Base-by-base conservation (phyloP, 2,329 filamentous ascomycete genomes). In the Colletotrichum neosansevieriae region DNA sequence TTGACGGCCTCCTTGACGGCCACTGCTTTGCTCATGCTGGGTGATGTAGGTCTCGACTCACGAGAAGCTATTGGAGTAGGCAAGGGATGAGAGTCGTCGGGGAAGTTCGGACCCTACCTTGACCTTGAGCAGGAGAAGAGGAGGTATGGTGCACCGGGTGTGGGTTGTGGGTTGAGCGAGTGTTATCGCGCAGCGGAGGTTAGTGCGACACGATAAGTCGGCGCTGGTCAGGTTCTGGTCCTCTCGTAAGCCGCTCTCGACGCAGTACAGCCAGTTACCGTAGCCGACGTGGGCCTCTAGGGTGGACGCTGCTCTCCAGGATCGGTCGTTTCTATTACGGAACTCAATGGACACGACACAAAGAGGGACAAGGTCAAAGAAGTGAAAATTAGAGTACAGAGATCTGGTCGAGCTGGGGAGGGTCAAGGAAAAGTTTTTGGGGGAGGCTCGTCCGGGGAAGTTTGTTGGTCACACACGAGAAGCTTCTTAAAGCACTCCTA, bases 1-100 rank as follows among this genome's bases (percentile, higher is more conserved):
- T 94, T 97, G 78, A 97, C 89, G 70, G 87, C 85, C 79, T 91
- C 90, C 79, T 88, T 91, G 72, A 91, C 86, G 69, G 80, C 79
- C 65, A 82, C 77, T 65, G 82, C 77, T 72, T 79, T 83, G 64
- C 80, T 76, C 82, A 83, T 83, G 57, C 72, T 78, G 72, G 63
- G 63, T 54, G 13, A 36, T 42, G 42, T 49, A 19, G 62, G 21
- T 17, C 36, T 38, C 36, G 36, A 15, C 36, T 67, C 6, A 38
- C 21, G 56, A 29, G 50, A 58, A 45, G 49, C 49, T 42, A 29
- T 24, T 54, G 34, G 2, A n/a, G 15, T 56, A 17, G 40, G 56
- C 66, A 58, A 58, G 44, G 40, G 29, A 12, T 44, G 32, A 6
- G 11, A 40, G 36, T 66, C 13, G 49, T 60, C 49, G 17, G 56